A percentile compares a stretch with the other conserved stretches of the same genome.
Conservation (phyloP, 495 filamentous ascomycete genomes). For the Barbatosphaeria neglecta region DNA sequence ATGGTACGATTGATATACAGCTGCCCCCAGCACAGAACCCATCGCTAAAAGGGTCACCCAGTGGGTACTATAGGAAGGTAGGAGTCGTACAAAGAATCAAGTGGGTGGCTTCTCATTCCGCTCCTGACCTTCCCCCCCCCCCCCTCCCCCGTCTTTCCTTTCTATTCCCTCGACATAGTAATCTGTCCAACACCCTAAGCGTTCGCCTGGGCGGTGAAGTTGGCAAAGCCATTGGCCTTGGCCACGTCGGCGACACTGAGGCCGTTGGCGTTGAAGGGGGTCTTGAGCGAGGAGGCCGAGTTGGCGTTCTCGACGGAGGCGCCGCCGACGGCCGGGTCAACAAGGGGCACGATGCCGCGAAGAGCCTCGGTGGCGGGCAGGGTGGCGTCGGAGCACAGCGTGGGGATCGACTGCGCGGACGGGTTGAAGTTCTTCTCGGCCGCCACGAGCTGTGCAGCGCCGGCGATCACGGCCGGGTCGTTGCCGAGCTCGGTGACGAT, state of each 20-base stretch:
- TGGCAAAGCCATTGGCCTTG: constrained; percentile 39
- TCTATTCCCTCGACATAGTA: no score
- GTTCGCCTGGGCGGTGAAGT: constrained; percentile 37
- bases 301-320: constrained; percentile 42
- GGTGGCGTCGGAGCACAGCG: constrained; percentile 42
- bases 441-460: constrained; percentile 44
- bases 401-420: constrained; percentile 40
- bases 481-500: constrained; percentile 44
- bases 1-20: no score
- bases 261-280: constrained; percentile 40
- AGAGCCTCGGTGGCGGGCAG: constrained; percentile 45
- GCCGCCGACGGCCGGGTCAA: constrained; percentile 46
- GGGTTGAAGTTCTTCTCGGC: constrained; percentile 63
- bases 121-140: no score
- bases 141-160: no score
- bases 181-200: no score
- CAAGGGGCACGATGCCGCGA: constrained; percentile 46
- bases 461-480: constrained; percentile 39
- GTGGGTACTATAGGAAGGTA: no score
- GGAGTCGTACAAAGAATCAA: no score
- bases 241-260: constrained; percentile 45
- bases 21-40: no score
- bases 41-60: no score
- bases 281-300: constrained; percentile 31
- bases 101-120: no score